A percentile compares a stretch with the other conserved stretches of the same genome.
Conservation (phyloP, 345 rosid genomes). For the Pseudoturritis turrita region DNA sequence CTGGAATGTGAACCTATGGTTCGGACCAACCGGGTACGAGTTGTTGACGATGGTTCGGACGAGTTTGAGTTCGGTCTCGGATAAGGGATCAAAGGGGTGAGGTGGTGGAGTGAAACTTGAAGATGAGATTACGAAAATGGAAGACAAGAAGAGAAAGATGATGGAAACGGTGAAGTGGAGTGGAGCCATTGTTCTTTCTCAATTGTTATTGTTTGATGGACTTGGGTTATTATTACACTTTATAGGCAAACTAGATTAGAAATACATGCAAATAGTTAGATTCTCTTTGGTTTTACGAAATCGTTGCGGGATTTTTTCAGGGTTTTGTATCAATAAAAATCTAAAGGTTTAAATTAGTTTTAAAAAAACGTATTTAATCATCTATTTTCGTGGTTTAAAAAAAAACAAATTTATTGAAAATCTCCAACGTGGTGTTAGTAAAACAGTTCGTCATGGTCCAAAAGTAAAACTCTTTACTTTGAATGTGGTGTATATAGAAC, state of each 20-base stretch:
- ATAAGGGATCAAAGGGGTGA: conserved; percentile 74
- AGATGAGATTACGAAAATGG: conserved; percentile 10
- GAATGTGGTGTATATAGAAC: no score
- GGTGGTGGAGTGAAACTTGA: conserved; percentile 24
- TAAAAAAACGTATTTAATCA: no score
- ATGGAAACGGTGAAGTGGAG: conserved; percentile 4
- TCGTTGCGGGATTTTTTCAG: no score
- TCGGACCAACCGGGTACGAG: conserved; percentile 18
- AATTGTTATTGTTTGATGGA: not conserved
- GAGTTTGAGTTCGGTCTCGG: conserved; percentile 49
- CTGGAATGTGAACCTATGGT: conserved; percentile 48
- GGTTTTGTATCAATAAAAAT: no score
- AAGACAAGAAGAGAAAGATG: not conserved
- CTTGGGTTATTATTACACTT: not conserved
- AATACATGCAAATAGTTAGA: not conserved
- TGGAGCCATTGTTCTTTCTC: conserved; percentile 17
- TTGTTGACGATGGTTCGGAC: conserved; percentile 35
- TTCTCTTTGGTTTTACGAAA: no score
- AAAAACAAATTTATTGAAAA: no score
- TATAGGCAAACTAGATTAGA: no score
- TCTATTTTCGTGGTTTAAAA: no score
- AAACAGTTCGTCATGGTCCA: no score
- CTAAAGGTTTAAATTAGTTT: no score
- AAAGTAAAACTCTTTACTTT: no score
- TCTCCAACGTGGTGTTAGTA: no score